Base-by-base conservation (phyloP, 1,284 basidiomycete genomes). In the Cystobasidium pallidum region DNA sequence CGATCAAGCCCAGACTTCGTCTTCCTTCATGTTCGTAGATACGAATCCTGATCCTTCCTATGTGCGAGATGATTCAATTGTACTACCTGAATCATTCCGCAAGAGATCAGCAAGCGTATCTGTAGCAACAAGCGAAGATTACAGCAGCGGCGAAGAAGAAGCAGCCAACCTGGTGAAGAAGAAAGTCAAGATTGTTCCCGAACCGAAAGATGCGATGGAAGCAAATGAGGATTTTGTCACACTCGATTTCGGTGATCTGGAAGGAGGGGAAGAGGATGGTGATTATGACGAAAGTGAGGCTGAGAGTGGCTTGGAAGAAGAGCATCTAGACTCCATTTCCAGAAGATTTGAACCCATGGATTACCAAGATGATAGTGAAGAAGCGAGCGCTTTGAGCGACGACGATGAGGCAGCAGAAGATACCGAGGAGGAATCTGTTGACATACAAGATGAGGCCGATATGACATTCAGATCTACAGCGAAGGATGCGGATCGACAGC, bases 201-300 rank as follows among this genome's bases (percentile, higher is more conserved):
- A 34, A 17, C 45, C 28, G 10, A 66, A 66, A 34, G 70, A 67
- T 57, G 63, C 63, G 3, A 68, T 74, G 54, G 30, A 72, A 39
- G 70, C 68, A 11, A 72, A 74, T 55, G 68, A 72, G 8, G 70
- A 72, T 61, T 74, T 72, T 51, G 68, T 72, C 21, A 68, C 73
- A 7, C 41, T 70, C 17, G 62, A 65, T 0, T 32, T 58, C 26
- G 62, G 66, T 30, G 72, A 73, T 45, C 19, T 85, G 66, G 85
- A 86, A 71, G 85, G 85, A 74, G 83, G 83, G 59, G 83, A 84
- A 59, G 79, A 83, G 24, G 88, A 89, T 78, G 86, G 85, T 75
- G 82, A 82, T 70, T 81, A 83, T 73, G 83, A 84, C 71, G 85
- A 84, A 73, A 80, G 83, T 70, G 78, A 80, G 65, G 80, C 80